Evolutionary conservation across 345 rosid genomes (phyloP), one percentile per base, ranked within the genome.

Genomic region (Eucalyptus pauciflora): DNA sequence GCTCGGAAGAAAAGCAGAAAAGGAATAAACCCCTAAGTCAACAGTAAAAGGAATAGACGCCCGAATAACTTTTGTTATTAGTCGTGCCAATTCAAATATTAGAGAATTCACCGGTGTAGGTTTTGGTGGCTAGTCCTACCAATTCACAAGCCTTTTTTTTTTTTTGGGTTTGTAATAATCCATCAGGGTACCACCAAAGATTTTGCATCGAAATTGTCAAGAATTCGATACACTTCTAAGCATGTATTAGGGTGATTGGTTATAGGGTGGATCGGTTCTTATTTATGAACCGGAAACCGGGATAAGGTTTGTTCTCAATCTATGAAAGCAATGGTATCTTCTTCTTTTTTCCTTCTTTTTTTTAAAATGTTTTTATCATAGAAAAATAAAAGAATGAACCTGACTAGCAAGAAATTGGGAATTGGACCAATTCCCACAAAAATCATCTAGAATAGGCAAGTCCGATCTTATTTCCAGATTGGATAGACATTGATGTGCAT

Each of bases 341-440:
- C 4, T 60, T 1, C 7, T 54, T 27, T 5, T 64, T 41, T 41
- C 43, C 43, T 13, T 7, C 6, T 4, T 14, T 13, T 7, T 12
- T 4, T 14, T 7, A 27, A 2, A 4, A 15, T 18, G 2, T 16
- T 69, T 69, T 0, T 1, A 37, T 24, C 4, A 16, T 31, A 31
- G 0, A 69, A 31, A 31, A 69, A 18, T 18, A 52, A 18, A 52
- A 52, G 24, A 52, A 52, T 7, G 58, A 18, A 52, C 24, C 1
- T 0, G 1, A 18, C 2, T 18, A 10, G 5, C 6, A 15, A 31
- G 56, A 2, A 71, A 33, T 12, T 0, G 1, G 0, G 8, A 0
- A 27, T 4, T 29, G 0, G 31, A 62, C 7, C 2, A 1, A 71
- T 71, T 71, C 0, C 1, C 41, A 15, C 0, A 4, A 0, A 15